These are phyloP conservation scores for Alternaria novae-zelandiae DNA, from an alignment of 2,329 filamentous ascomycete genomes.

Conservation along the genomic window DNA sequence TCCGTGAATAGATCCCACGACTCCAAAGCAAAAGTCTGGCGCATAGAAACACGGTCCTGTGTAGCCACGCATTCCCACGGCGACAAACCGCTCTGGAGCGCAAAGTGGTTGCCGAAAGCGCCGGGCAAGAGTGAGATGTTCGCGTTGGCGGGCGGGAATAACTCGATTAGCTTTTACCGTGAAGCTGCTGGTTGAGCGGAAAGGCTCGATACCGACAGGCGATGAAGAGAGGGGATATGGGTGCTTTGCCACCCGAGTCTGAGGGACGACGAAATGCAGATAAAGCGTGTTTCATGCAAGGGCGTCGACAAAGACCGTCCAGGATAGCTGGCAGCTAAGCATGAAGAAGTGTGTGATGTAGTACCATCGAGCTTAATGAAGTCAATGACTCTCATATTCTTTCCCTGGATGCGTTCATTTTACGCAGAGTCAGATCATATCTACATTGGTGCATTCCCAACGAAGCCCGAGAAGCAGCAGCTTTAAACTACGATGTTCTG, in stretches of 20 bases:
- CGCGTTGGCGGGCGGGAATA: conserved; percentile 47
- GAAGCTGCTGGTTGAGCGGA: conserved; percentile 46
- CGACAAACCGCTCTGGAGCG: conserved; percentile 54
- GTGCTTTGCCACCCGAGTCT: background rate
- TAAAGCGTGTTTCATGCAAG: background rate
- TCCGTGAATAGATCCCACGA: conserved; percentile 69
- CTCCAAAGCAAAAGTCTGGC: conserved; percentile 96
- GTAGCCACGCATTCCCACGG: conserved; percentile 95
- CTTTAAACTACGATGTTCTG: no score
- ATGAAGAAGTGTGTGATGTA: background rate
- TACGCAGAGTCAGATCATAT: background rate
- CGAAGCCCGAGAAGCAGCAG: background rate
- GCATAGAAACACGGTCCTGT: conserved; percentile 79
- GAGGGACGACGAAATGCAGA: background rate
- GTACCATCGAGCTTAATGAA: background rate
- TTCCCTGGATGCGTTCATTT: accelerated
- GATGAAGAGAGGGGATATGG: background rate
- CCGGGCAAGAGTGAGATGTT: conserved; percentile 49
- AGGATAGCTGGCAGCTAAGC: background rate
- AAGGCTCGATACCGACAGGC: background rate
- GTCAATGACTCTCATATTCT: background rate
- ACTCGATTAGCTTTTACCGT: conserved; percentile 48
- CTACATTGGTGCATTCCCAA: background rate
- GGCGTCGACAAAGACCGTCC: accelerated
- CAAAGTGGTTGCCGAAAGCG: conserved; percentile 48